Base-by-base conservation (phyloP, 768 basidiomycete species). In the Multifurca ochricompacta region DNA sequence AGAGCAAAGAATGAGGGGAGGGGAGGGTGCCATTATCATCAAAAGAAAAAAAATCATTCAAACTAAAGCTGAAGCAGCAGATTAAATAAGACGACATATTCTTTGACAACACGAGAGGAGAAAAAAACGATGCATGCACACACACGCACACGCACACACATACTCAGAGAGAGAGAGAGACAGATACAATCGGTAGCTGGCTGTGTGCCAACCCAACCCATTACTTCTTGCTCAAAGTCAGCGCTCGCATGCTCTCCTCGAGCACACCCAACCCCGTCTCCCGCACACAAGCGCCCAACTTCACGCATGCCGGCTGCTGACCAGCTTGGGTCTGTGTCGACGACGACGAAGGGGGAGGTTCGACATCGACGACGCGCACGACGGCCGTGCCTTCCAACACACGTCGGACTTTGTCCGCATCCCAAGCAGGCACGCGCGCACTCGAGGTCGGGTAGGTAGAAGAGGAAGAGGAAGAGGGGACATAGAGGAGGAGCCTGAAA, bases 381-480 rank as follows among this genome's bases (percentile, higher is more conserved):
- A 90, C 86, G 3, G 90, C 90, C 62, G 79, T 85, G 44, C 91
- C 91, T 58, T 91, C 88, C 62, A 92, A 71, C 43, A 93, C 85
- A 62, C 76, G 80, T 62, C 83, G 73, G 1, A 92, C 85, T 69
- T 91, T 92, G 51, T 91, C 87, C 56, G 81, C 76, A 65, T 91
- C 87, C 79, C 51, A 63, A 54, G 62, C 32, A 16, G 50, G 51
- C 42, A 30, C 41, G 40, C 35, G 45, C 10, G 18, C 21, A 30
- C 16, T 25, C 27, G 47, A 19, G 2, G 23, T 25, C 0, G 48
- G 5, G 32, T 50, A 14, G 45, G 32, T 47, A 31, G 45, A 41
- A 19, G 40, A 59, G 3, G 51, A 51, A n/a, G 56, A 39, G 13
- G 61, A 66, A 16, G 67, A 54, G 0, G 64, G n/a, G n/a, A n/a